Conservation (phyloP, 2,329 filamentous ascomycete species). For the Cordyceps militaris region DNA sequence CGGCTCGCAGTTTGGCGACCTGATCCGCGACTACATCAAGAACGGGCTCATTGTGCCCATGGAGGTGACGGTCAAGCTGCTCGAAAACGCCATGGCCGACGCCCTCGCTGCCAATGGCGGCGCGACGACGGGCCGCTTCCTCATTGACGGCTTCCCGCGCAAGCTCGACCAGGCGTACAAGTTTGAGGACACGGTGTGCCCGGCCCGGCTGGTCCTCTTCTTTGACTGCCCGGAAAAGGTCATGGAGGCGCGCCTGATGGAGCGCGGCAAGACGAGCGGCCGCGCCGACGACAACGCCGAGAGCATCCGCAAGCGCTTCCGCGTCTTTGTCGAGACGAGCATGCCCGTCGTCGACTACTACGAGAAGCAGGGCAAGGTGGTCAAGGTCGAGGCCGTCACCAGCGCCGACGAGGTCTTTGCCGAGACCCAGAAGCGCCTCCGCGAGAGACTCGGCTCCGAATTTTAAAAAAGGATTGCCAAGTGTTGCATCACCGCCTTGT, state of each 20-base stretch:
- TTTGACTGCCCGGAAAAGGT: conserved; percentile 86
- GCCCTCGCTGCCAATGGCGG: conserved; percentile 46
- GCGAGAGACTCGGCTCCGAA: conserved; percentile 37
- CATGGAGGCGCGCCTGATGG: conserved; percentile 76
- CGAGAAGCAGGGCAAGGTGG: conserved; percentile 66
- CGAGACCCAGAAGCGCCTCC: conserved; percentile 44
- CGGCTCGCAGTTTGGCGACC: conserved; percentile 80
- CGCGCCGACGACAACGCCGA: conserved; percentile 90
- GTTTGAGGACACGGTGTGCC: conserved; percentile 86
- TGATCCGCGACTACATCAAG: conserved; percentile 91
- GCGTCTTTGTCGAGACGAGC: conserved; percentile 87
- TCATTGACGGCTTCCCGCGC: conserved; percentile 78
- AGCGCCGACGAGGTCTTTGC: conserved; percentile 55
- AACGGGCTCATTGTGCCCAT: conserved; percentile 97
- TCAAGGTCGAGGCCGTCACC: conserved; percentile 69
- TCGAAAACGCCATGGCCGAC: conserved; percentile 86
- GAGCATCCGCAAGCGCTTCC: conserved; percentile 93
- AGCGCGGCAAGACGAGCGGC: conserved; percentile 88
- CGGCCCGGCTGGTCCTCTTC: conserved; percentile 80
- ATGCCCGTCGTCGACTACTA: conserved; percentile 95
- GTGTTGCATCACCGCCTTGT: neutral
- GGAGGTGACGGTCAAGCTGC: conserved; percentile 89
- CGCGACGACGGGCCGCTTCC: conserved; percentile 63
- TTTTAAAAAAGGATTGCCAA: neutral
- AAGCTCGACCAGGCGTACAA: conserved; percentile 95